A percentile compares a stretch with the other conserved stretches of the same genome.
These are phyloP conservation scores for Diaporthe batatas DNA, from an alignment of 2,329 filamentous ascomycete genomes.

Conservation along the genomic window DNA sequence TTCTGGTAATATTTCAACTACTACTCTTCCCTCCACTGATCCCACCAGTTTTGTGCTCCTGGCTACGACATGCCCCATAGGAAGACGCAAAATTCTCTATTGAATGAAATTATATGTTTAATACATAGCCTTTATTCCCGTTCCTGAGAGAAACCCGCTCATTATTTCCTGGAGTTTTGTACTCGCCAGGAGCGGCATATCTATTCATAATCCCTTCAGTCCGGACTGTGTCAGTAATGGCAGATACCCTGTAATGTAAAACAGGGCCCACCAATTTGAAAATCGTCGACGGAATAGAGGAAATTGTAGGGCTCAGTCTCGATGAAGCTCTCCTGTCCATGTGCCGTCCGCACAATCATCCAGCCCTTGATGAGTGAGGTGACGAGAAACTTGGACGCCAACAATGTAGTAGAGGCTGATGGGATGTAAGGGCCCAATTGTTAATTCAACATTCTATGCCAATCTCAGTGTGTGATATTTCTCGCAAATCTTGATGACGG, in stretches of 20 bases:
- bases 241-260: too few relatives aligned
- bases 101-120: too few relatives aligned
- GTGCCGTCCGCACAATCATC: not conserved
- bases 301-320: too few relatives aligned
- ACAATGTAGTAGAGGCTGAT: not conserved
- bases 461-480: too few relatives aligned
- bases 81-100: too few relatives aligned
- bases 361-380: not conserved
- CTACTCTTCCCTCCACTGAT: not conserved
- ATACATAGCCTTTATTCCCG: not conserved
- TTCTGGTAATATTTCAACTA: not conserved
- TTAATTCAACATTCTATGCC: too few relatives aligned
- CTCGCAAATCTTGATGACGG: too few relatives aligned
- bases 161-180: not conserved
- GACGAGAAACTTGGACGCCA: not conserved
- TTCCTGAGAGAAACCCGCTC: not conserved
- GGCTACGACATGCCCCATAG: too few relatives aligned
- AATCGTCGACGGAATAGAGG: not conserved
- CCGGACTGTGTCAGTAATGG: not conserved
- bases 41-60: not conserved
- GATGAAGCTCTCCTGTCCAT: not conserved
- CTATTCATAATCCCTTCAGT: not conserved
- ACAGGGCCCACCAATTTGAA: not conserved
- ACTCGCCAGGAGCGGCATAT: not conserved
- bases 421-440: not conserved